These are phyloP conservation scores for Alternaria brassicicola DNA, from an alignment of 2,329 filamentous ascomycete species.

Conservation along the genomic window DNA sequence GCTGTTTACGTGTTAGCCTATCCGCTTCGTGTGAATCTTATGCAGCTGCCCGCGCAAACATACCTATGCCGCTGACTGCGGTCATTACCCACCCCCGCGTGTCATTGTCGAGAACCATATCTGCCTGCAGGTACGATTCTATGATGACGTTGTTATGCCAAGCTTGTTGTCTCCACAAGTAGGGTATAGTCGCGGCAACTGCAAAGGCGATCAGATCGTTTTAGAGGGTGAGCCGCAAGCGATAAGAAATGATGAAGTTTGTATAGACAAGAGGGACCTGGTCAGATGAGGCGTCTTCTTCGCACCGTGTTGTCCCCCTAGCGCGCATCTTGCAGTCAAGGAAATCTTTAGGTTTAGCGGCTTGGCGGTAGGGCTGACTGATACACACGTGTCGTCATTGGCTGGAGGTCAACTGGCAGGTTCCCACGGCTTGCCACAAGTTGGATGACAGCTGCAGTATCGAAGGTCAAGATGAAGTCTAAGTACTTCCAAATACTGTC, in stretches of 20 bases:
- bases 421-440: background rate
- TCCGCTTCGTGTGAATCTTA: background rate
- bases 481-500: background rate
- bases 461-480: background rate
- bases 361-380: conserved; percentile 12
- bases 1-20: conserved; percentile 35
- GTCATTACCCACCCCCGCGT: conserved; percentile 92
- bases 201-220: background rate
- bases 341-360: conserved; percentile 9
- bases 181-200: conserved; percentile 3
- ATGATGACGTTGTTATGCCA: conserved; percentile 29
- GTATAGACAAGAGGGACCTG: conserved; percentile 9
- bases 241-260: conserved; percentile 5
- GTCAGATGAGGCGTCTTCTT: conserved; percentile 15
- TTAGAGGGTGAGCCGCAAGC: background rate
- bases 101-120: conserved; percentile 60
- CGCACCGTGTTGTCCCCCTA: conserved; percentile 25
- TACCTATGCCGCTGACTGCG: conserved; percentile 78
- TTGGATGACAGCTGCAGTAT: background rate
- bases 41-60: conserved; percentile 18
- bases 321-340: conserved; percentile 2
- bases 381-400: conserved; percentile 10
- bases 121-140: conserved; percentile 18
- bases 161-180: conserved; percentile 3
- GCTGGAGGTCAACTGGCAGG: background rate